Evolutionary conservation across 371 early-diverging fungal species (phyloP).

Genomic region (Mortierella sp.): DNA sequence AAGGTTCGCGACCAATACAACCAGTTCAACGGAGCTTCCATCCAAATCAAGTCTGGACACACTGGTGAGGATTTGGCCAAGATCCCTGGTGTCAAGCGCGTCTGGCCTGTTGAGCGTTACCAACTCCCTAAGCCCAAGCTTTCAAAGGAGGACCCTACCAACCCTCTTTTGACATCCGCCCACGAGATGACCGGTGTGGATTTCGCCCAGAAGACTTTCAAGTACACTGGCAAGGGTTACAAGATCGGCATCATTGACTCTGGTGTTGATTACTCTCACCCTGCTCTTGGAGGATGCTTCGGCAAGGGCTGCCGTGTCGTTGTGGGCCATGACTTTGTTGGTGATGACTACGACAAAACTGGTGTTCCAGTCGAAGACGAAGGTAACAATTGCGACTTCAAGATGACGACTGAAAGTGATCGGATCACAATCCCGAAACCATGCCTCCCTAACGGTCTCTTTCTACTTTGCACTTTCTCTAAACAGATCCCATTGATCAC

Average conservation of each 20-base stretch:
- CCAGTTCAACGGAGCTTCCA: conserved; percentile 42
- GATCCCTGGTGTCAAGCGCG: conserved; percentile 38
- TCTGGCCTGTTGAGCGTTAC: conserved; percentile 47
- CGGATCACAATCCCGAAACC: too few relatives aligned
- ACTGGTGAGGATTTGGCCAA: conserved; percentile 31
- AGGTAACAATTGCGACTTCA: too few relatives aligned
- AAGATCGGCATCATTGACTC: conserved; percentile 69
- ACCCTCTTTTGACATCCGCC: conserved; percentile 36
- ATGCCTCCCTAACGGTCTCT: too few relatives aligned
- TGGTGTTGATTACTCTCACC: conserved; percentile 75
- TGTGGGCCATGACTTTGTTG: conserved; percentile 74
- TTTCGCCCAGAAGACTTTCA: conserved; percentile 57
- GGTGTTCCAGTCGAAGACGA: conserved; percentile 51
- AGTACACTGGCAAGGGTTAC: conserved; percentile 71
- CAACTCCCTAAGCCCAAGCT: conserved; percentile 18
- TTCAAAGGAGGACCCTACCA: conserved; percentile 13
- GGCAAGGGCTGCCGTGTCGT: conserved; percentile 68
- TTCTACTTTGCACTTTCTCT: background rate
- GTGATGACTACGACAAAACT: conserved; percentile 49
- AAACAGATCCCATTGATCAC: conserved; percentile 21
- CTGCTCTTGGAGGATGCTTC: conserved; percentile 78
- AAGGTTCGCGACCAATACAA: conserved; percentile 40
- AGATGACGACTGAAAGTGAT: too few relatives aligned
- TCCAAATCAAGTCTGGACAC: conserved; percentile 35
- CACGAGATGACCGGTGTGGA: conserved; percentile 74